Evolutionary conservation across 2,329 filamentous ascomycete genomes (phyloP).

Genomic region (Neopestalotiopsis rosae): DNA sequence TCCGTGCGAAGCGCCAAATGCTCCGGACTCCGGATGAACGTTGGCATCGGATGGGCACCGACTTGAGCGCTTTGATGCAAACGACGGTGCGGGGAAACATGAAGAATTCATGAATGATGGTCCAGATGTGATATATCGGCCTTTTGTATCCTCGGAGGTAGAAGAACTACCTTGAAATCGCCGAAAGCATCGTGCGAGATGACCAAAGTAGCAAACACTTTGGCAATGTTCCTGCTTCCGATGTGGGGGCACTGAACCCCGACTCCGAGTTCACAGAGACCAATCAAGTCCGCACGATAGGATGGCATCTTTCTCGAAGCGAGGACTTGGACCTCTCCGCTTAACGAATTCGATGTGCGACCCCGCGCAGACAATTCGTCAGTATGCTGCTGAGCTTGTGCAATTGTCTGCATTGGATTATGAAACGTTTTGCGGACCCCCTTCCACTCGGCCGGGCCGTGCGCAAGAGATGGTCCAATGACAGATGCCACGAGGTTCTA

Average conservation of each 20-base stretch:
- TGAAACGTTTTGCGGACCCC: neutral
- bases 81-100: too few relatives aligned
- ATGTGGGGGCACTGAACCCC: neutral
- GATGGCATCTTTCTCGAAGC: neutral
- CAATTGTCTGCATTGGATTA: neutral
- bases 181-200: neutral
- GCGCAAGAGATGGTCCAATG: constrained; percentile 3
- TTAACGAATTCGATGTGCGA: neutral
- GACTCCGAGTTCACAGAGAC: neutral
- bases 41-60: neutral
- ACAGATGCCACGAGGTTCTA: neutral
- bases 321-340: neutral
- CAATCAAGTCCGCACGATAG: neutral
- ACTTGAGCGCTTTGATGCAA: neutral
- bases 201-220: neutral
- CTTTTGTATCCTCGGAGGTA: too few relatives aligned
- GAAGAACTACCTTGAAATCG: too few relatives aligned
- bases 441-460: neutral
- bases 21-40: neutral
- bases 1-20: neutral
- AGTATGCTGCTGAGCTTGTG: neutral
- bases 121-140: too few relatives aligned
- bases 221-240: neutral
- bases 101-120: too few relatives aligned
- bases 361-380: neutral